These are phyloP conservation scores for Tolypocladium album DNA, from an alignment of 2,329 filamentous ascomycete species.

Conservation along the genomic window DNA sequence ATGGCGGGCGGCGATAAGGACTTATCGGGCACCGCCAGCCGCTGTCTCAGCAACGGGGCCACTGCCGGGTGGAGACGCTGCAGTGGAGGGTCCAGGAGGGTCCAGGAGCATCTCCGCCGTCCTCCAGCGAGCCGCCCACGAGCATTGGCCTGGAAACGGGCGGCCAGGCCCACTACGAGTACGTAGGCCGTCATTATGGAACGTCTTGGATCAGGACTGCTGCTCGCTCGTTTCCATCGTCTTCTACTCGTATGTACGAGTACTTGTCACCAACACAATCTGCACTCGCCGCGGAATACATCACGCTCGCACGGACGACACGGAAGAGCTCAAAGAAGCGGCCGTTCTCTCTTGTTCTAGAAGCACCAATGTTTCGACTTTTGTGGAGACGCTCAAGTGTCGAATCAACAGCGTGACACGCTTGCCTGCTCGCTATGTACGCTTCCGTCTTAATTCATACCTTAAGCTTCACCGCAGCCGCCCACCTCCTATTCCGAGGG, in stretches of 20 bases:
- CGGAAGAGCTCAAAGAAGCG: neutral
- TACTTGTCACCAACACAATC: too few species aligned
- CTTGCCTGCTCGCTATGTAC: too few species aligned
- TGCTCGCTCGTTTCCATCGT: too few species aligned
- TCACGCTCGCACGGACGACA: neutral
- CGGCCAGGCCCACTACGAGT: too few species aligned
- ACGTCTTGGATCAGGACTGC: too few species aligned
- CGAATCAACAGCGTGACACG: neutral
- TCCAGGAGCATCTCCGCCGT: neutral
- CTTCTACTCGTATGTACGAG: too few species aligned
- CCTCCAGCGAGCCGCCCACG: neutral
- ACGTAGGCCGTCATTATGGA: too few species aligned
- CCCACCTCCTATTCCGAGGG: too few species aligned
- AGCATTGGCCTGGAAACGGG: neutral
- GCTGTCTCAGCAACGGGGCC: constrained; percentile 22
- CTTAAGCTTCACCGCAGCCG: neutral
- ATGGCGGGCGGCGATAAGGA: constrained; percentile 17
- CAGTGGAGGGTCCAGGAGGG: neutral
- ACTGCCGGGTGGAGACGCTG: neutral
- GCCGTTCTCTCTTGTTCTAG: neutral
- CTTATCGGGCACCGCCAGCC: constrained; percentile 15
- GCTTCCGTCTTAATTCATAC: neutral
- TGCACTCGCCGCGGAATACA: too few species aligned
- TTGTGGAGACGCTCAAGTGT: neutral
- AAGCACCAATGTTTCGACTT: neutral